These are phyloP conservation scores for Tilletia setariae DNA, from an alignment of 1,284 basidiomycete genomes.

Conservation along the genomic window DNA sequence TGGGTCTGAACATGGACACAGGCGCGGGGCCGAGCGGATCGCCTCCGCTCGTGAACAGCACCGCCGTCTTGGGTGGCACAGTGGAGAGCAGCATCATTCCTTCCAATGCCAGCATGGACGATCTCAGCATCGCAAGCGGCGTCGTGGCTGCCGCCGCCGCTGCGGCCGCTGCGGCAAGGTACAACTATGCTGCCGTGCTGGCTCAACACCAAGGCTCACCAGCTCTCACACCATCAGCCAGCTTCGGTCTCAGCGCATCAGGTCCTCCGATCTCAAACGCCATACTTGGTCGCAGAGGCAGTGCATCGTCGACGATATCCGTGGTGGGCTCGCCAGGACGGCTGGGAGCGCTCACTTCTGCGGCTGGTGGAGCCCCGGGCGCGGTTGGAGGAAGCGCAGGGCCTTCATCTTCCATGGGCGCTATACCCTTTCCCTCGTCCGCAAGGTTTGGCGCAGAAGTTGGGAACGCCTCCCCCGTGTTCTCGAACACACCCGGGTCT, in stretches of 20 bases:
- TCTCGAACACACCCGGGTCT: not conserved
- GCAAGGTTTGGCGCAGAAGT: not conserved
- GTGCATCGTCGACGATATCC: not conserved
- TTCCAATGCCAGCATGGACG: slow-evolving; percentile 10
- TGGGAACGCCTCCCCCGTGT: not conserved
- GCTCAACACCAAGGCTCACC: not conserved
- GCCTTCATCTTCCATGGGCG: not conserved
- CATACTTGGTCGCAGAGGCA: not conserved
- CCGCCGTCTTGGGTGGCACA: not conserved
- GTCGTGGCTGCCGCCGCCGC: slow-evolving; percentile 2
- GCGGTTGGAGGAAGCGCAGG: not conserved
- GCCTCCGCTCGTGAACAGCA: not conserved
- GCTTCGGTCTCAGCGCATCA: not conserved
- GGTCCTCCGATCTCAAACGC: not conserved
- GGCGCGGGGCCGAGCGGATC: not conserved
- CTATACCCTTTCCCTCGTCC: slow-evolving; percentile 6
- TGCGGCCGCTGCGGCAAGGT: slow-evolving; percentile 1
- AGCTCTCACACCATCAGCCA: not conserved
- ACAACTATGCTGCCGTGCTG: not conserved
- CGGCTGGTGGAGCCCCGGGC: not conserved
- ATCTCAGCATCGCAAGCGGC: slow-evolving; percentile 9
- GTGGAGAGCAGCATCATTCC: not conserved
- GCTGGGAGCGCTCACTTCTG: not conserved
- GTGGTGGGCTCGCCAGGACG: slow-evolving; percentile 4
- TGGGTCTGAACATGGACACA: slow-evolving; percentile 10